Evolutionary conservation across 495 filamentous ascomycete genomes (phyloP), one percentile per base, ranked within the genome.

Genomic region (Penicillium pulvis): DNA sequence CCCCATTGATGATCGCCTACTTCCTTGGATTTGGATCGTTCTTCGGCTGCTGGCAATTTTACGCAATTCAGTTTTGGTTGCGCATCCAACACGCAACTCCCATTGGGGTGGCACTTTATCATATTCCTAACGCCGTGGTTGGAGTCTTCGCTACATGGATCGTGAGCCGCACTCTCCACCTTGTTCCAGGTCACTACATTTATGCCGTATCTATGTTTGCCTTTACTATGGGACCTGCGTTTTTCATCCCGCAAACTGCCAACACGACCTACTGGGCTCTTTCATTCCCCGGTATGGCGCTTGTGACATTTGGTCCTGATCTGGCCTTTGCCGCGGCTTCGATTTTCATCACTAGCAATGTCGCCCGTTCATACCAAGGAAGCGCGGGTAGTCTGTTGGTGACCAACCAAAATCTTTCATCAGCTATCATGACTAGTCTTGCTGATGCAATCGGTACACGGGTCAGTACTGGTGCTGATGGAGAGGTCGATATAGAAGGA

Each of bases 31-130:
- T 77, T 31, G 78, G 76, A 6, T 70, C 67, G 4, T 79, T 61
- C 66, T 71, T 71, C 47, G 78, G 77, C 2, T 70, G 69, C 9
- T 81, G 76, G 76, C 76, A 79, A 45, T 79, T 80, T 53, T 81
- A 76, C 46, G 76, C 75, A 12, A 70, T 81, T 12, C 76, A 78
- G 28, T 81, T 80, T 59, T 79, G 75, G 70, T 64, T 78, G 10
- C 67, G 71, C 6, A 74, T 77, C 17, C 76, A 79, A 35, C 65
- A 71, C 6, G 69, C 67, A 0, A 64, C 57, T 0, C 72, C 77
- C 0, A 64, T 81, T 19, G 73, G 66, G 0, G 67, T 73, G 2
- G 76, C 74, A 0, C 58, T 79, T 0, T 81, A 79, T 50, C 64
- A 75, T 11, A 65, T 79, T 20, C 76, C 78, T 2, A 79, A 79